Base-by-base conservation (phyloP, 768 basidiomycete species). In the Lentinus brumalis region DNA sequence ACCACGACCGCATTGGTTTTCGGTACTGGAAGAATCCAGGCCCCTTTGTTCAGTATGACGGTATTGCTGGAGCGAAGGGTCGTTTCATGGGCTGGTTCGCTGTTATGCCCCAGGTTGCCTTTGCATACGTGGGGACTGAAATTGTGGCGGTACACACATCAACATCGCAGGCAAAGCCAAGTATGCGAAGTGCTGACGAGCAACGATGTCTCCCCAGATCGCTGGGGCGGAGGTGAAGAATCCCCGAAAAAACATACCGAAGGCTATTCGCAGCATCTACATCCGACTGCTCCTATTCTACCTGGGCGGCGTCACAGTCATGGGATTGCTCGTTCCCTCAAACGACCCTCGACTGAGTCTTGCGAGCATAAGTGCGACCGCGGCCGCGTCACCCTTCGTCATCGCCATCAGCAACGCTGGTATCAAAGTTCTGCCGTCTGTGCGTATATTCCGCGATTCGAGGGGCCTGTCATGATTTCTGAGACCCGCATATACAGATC, bases 101-200 rank as follows among this genome's bases (percentile, higher is more conserved):
- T 2, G 84, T 84, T 50, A 77, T 83, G 56, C 80, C 77, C 9
- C 83, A 86, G 66, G 87, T 86, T 14, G 83, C 81, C 4, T 87
- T 86, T 74, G 79, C 83, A 12, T 86, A 78, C 70, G 77, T 82
- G 31, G 86, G 86, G 12, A 84, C 85, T 0, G 86, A 87, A 67
- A 73, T 74, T 41, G 79, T 79, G 21, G 80, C 78, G 49, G 77
- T 79, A 57, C 21, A 26, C 21, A 26, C 21, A 26, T 26, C 21
- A 26, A 26, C 21, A 26, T 26, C 21, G 21, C 21, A 26, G 21
- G 21, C 21, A 26, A 26, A 26, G 21, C 21, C 21, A 26, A 26
- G 21, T 26, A 26, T 26, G 21, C 63, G 72, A 70, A 4, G 29
- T 12, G 16, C 59, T 11, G 46, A 45, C n/a, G 15, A 45, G 46